Conservation (phyloP, 352 stramenopile species). For the Stramenopiles sp. region DNA sequence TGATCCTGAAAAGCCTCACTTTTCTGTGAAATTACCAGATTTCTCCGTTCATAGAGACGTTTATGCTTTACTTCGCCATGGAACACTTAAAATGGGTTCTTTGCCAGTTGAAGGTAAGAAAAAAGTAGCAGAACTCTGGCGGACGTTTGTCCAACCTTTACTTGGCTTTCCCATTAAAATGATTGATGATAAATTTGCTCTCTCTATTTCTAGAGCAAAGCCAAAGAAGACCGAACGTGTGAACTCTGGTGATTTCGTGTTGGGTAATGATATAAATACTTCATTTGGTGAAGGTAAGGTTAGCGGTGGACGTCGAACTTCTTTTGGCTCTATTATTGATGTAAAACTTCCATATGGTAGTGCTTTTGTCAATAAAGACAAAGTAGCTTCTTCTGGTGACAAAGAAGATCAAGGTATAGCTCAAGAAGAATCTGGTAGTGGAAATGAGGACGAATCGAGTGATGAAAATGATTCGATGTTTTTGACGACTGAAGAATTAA, state of each 20-base stretch:
- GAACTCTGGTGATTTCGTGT: neutral
- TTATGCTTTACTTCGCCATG: too few species aligned
- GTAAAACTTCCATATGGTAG: too few species aligned
- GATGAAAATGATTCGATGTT: too few species aligned
- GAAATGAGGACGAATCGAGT: conserved; percentile 15
- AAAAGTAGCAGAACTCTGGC: conserved; percentile 9
- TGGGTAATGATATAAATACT: conserved; percentile 10
- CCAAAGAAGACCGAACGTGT: too few species aligned
- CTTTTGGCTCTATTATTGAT: conserved; percentile 10
- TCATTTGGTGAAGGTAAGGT: conserved; percentile 11
- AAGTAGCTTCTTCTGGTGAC: too few species aligned
- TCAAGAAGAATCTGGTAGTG: conserved; percentile 17
- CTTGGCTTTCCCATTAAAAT: conserved; percentile 5
- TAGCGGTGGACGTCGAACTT: neutral
- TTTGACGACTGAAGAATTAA: too few species aligned
- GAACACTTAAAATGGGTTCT: too few species aligned
- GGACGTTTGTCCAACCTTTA: conserved; percentile 9
- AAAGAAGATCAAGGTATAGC: conserved; percentile 4
- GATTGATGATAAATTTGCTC: conserved; percentile 8
- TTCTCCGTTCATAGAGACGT: too few species aligned
- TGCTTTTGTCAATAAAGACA: too few species aligned
- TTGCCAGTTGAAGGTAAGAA: too few species aligned
- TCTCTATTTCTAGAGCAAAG: neutral
- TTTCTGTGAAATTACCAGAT: conserved; percentile 8
- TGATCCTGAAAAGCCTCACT: neutral